Evolutionary conservation across 495 filamentous ascomycete species (phyloP), one percentile per base, ranked within the genome.

Genomic region (Halenospora varia): DNA sequence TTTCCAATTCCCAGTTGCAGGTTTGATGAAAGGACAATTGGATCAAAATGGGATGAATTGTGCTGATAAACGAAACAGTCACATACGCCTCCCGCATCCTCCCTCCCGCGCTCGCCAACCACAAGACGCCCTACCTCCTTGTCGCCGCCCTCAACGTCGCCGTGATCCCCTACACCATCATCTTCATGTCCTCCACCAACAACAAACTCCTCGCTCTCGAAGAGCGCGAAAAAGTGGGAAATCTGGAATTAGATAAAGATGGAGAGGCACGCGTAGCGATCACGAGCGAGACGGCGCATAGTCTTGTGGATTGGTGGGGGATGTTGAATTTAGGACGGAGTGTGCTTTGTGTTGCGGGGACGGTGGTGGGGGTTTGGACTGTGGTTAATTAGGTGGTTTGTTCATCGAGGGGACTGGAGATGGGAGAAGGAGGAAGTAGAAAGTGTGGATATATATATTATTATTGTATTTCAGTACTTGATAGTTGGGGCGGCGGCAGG

Each of bases 261-360:
- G 56, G 63, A 13, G 67, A 63, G 22, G 74, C 73, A 49, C 55
- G 52, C 10, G 66, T 68, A 17, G 54, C 67, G 8, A 45, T 60
- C 23, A 64, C 65, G 51, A 69, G 68, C 25, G 76, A 76, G 62
- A 68, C 69, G 2, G 65, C 70, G 35, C 73, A 79, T 60, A 70
- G 59, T 17, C 55, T 82, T 58, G 66, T 84, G 1, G 77, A 82
- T 62, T 63, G 64, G 53, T 84, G 80, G 80, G 79, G 68, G 20
- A 70, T 68, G 45, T 55, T 81, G 49, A 83, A 83, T 63, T 29
- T 82, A 39, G 77, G 69, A 6, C 63, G 78, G 57, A 63, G 71
- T 13, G 53, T 63, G 35, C 49, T 77, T 62, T 39, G 67, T 35
- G 52, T 19, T 10, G 24, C 41, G 13, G 44, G 26, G 8, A 20